These are phyloP conservation scores for Emergomyces pasteurianus DNA, from an alignment of 2,329 filamentous ascomycete genomes.

Conservation along the genomic window DNA sequence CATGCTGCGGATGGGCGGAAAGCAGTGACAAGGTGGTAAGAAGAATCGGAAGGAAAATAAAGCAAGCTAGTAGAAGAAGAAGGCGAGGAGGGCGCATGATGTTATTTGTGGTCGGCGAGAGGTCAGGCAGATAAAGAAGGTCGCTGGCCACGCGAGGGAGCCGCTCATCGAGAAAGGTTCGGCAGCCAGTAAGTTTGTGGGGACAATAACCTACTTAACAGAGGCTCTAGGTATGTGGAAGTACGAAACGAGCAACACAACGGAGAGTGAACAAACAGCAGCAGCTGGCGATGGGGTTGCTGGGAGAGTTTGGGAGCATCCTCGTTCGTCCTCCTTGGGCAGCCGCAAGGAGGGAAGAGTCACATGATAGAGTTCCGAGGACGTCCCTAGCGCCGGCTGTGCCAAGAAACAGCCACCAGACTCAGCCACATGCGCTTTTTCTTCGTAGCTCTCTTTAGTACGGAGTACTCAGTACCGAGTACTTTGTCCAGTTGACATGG, in stretches of 20 bases:
- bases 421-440: too few species aligned
- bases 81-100: constrained; percentile 38
- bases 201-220: background rate
- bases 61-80: constrained; percentile 34
- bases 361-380: background rate
- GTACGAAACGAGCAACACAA: background rate
- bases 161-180: constrained; percentile 25
- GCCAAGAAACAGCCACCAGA: too few species aligned
- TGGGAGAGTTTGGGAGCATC: background rate
- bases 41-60: constrained; percentile 37
- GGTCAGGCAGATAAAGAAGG: constrained; percentile 16
- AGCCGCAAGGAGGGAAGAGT: background rate
- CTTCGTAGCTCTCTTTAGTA: too few species aligned
- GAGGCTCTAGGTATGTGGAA: background rate
- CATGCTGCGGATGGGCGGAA: constrained; percentile 27
- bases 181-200: constrained; percentile 8
- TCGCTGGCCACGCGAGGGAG: constrained; percentile 17
- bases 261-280: background rate
- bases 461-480: too few species aligned
- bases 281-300: background rate
- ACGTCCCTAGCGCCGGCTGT: too few species aligned
- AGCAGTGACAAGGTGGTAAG: constrained; percentile 37
- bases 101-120: constrained; percentile 2
- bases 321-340: background rate
- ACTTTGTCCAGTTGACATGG: too few species aligned